Evolutionary conservation across 2,329 filamentous ascomycete species (phyloP), one percentile per base, ranked within the genome.

Genomic region (Monosporascus sp.): DNA sequence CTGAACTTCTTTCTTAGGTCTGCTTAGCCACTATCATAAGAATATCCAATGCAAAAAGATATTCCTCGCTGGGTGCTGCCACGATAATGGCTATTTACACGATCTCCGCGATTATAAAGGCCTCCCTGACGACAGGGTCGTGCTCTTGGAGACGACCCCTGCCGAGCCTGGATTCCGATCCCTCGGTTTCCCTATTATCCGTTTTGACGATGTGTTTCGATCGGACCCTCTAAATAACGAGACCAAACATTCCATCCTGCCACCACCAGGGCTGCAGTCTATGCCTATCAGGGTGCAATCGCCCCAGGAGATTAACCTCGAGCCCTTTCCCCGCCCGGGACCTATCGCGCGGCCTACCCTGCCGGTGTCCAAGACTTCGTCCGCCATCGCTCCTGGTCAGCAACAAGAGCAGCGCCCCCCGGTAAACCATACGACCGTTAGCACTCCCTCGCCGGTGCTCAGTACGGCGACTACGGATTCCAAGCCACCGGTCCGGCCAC

Each of bases 81-180:
- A 69, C 44, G 67, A 69, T 57, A 69, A 67, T 57, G 67, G 67
- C 51, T 69, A 69, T 60, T 60, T 69, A 44, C 67, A 67, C 47
- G 66, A 69, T 53, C 66, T 69, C 44, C 66, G 67, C 46, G 64
- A 66, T 49, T 69, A 67, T 59, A 60, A 61, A 17, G 65, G 65
- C 15, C 45, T 47, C 38, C 8, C 48, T 7, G 64, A 65, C 7
- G 52, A 58, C 44, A 67, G 54, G 53, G 57, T 69, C 24, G 59
- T 58, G 14, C 59, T 69, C 53, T 54, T 69, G 44, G 67, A 69
- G 54, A 69, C 67, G 44, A 69, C 67, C 5, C 62, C 60, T 18
- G 67, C 67, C 7, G 66, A 69, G 55, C 65, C 66, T 31, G 55
- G 54, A 22, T 69, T 69, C 53, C 62, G 58, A 36, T 50, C 55